These are phyloP conservation scores for Mollisia scopiformis DNA, from an alignment of 2,329 filamentous ascomycete species.

Conservation along the genomic window DNA sequence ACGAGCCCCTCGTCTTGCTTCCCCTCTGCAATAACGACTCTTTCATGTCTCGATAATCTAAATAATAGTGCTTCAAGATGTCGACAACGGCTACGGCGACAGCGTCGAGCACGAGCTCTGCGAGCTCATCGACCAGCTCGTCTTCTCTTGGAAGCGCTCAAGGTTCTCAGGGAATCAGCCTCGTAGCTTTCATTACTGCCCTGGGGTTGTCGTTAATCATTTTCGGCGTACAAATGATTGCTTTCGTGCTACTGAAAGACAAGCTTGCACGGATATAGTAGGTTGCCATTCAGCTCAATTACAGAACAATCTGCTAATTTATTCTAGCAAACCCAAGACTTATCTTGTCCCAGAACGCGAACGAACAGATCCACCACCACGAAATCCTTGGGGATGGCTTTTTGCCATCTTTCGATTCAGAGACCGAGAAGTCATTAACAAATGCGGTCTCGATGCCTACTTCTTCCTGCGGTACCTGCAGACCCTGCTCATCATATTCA, in stretches of 20 bases:
- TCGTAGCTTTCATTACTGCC: slow-evolving; percentile 37
- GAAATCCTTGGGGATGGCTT: slow-evolving; percentile 51
- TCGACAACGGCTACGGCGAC: slow-evolving; percentile 1
- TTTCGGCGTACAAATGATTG: slow-evolving; percentile 53
- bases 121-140: slow-evolving; percentile 4
- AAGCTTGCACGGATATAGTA: slow-evolving; percentile 84
- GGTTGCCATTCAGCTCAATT: slow-evolving; percentile 36
- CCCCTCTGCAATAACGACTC: not conserved
- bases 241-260: slow-evolving; percentile 78
- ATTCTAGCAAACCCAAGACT: slow-evolving; percentile 73
- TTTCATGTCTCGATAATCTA: slow-evolving; percentile 2
- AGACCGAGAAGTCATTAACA: slow-evolving; percentile 85
- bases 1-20: not conserved
- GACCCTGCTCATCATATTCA: slow-evolving; percentile 87
- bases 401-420: slow-evolving; percentile 67
- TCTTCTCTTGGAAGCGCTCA: slow-evolving; percentile 25
- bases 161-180: slow-evolving; percentile 31
- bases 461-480: slow-evolving; percentile 93
- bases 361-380: slow-evolving; percentile 75
- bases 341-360: slow-evolving; percentile 86
- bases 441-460: slow-evolving; percentile 95
- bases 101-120: slow-evolving; percentile 7
- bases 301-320: slow-evolving; percentile 16
- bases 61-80: not conserved
- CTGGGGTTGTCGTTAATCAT: slow-evolving; percentile 34